Conservation (phyloP, 345 rosid genomes). For the Zanthoxylum bungeanum region DNA sequence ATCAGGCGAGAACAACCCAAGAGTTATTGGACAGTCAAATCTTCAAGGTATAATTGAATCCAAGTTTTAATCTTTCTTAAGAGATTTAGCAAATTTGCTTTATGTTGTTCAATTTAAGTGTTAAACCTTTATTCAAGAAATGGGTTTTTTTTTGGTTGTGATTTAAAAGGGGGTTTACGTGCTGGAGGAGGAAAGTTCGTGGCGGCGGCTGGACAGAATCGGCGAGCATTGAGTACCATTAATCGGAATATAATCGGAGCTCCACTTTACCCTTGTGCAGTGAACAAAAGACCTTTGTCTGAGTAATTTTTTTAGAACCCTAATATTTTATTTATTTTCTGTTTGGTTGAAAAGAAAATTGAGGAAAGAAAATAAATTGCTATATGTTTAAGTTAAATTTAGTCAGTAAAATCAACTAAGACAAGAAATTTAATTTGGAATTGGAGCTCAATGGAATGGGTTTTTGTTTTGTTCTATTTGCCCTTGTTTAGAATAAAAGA, state of each 20-base stretch:
- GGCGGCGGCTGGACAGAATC: slow-evolving; percentile 43
- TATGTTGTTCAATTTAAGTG: background rate
- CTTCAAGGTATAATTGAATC: slow-evolving; percentile 38
- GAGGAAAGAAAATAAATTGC: background rate
- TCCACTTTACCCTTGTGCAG: slow-evolving; percentile 68
- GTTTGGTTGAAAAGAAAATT: background rate
- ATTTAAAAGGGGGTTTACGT: slow-evolving; percentile 42
- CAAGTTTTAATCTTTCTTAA: background rate
- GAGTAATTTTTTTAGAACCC: slow-evolving; percentile 44
- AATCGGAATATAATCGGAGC: slow-evolving; percentile 59
- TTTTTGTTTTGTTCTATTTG: background rate
- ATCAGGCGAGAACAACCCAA: slow-evolving; percentile 77
- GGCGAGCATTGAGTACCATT: slow-evolving; percentile 72
- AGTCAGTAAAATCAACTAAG: background rate
- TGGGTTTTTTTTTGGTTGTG: slow-evolving; percentile 5
- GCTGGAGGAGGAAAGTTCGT: slow-evolving; percentile 56
- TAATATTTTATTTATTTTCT: background rate
- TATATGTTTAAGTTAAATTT: background rate
- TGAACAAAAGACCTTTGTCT: slow-evolving; percentile 54
- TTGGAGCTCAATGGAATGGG: background rate
- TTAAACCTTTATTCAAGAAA: slow-evolving; percentile 23
- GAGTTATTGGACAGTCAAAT: slow-evolving; percentile 52
- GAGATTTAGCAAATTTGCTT: background rate
- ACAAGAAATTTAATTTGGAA: background rate
- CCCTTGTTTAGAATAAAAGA: background rate